These are phyloP conservation scores for grape (Vitis vinifera) DNA, from an alignment of 164 flowering plant species.

Conservation along the genomic window DNA sequence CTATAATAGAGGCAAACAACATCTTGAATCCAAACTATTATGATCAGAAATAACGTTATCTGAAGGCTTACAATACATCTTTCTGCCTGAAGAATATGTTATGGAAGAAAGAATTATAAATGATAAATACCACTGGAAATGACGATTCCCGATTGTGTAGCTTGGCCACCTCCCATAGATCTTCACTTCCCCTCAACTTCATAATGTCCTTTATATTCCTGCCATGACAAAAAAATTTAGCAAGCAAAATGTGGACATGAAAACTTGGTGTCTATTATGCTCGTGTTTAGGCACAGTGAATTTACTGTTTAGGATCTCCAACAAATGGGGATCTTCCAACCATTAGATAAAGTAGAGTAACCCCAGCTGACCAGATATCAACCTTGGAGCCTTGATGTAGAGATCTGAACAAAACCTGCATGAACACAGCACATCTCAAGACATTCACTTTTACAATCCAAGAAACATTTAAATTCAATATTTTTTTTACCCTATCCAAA, in stretches of 20 bases:
- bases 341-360: conserved; percentile 78
- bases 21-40: no score
- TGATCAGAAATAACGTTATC: no score
- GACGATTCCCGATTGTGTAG: conserved; percentile 82
- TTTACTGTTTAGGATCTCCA: conserved; percentile 91
- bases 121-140: conserved; percentile 65
- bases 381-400: conserved; percentile 75
- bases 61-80: no score
- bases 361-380: conserved; percentile 98
- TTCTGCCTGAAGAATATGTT: no score
- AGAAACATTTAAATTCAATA: background rate
- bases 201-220: conserved; percentile 91
- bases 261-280: no score
- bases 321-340: conserved; percentile 78
- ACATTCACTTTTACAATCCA: background rate
- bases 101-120: background rate
- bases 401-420: conserved; percentile 87
- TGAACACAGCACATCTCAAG: background rate
- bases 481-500: background rate
- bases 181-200: conserved; percentile 86
- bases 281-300: background rate
- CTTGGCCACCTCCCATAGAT: conserved; percentile 93
- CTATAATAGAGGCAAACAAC: no score
- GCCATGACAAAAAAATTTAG: background rate
- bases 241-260: no score